A percentile compares a stretch with the other conserved stretches of the same genome.
Conservation (phyloP, 768 basidiomycete genomes). For the Lactarius tabidus region DNA sequence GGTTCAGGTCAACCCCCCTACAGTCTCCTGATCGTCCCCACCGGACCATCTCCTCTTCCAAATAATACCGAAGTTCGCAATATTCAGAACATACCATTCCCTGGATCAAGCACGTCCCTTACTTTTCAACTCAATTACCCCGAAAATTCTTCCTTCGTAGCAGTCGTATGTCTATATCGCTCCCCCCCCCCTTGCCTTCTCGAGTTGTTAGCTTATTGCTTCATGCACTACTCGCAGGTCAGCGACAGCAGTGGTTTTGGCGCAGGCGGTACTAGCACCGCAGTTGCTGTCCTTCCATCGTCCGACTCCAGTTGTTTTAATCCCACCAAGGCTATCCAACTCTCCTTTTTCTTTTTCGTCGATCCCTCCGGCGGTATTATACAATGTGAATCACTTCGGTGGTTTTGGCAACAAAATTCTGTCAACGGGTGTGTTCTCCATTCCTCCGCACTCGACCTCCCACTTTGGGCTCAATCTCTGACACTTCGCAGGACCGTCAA, state of each 20-base stretch:
- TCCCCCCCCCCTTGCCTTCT: neutral
- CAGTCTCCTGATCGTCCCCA: slow-evolving; percentile 60
- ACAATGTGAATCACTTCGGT: slow-evolving; percentile 57
- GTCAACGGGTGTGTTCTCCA: slow-evolving; percentile 49
- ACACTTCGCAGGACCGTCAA: slow-evolving; percentile 44
- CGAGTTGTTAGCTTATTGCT: neutral
- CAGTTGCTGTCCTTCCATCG: slow-evolving; percentile 50
- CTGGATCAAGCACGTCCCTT: slow-evolving; percentile 38
- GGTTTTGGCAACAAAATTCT: slow-evolving; percentile 56
- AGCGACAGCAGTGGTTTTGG: slow-evolving; percentile 61
- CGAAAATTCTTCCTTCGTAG: slow-evolving; percentile 65
- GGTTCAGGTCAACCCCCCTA: slow-evolving; percentile 68
- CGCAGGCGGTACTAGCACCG: slow-evolving; percentile 69
- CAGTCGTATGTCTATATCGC: slow-evolving; percentile 53
- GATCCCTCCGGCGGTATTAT: slow-evolving; percentile 58
- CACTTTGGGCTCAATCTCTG: neutral
- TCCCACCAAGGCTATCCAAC: slow-evolving; percentile 41
- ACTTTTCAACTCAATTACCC: slow-evolving; percentile 63
- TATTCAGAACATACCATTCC: slow-evolving; percentile 54
- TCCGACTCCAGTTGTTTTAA: slow-evolving; percentile 60
- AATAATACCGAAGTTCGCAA: slow-evolving; percentile 61
- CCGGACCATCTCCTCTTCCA: slow-evolving; percentile 55
- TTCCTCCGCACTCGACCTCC: neutral
- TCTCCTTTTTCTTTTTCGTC: slow-evolving; percentile 57
- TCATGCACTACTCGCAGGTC: slow-evolving; percentile 37